A percentile compares a stretch with the other conserved stretches of the same genome.
Evolutionary conservation across 2,329 filamentous ascomycete species (phyloP).

Genomic region (Trichoderma koningiopsis): DNA sequence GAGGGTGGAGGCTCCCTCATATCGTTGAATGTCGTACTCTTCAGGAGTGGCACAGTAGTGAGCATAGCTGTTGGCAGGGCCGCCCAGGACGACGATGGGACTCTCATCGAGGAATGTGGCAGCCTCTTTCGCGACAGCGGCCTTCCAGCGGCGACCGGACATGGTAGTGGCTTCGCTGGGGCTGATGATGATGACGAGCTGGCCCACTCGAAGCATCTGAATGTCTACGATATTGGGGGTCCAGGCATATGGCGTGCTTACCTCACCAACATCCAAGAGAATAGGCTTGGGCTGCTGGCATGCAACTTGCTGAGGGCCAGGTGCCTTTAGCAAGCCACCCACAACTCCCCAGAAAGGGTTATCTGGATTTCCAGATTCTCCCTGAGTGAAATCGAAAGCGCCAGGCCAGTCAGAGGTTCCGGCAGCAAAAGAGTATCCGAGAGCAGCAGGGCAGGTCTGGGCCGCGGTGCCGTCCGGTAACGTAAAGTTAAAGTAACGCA

Average conservation of each 20-base stretch:
- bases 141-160: conserved; percentile 84
- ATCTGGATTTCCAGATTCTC: conserved; percentile 68
- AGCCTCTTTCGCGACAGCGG: conserved; percentile 61
- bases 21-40: conserved; percentile 82
- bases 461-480: conserved; percentile 72
- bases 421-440: conserved; percentile 91
- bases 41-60: conserved; percentile 80
- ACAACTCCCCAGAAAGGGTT: conserved; percentile 82
- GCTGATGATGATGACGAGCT: conserved; percentile 79
- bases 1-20: conserved; percentile 92
- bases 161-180: conserved; percentile 91
- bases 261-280: conserved; percentile 83
- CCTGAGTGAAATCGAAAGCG: conserved; percentile 91
- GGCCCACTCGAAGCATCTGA: conserved; percentile 80
- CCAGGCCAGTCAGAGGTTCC: conserved; percentile 92
- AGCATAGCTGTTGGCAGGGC: conserved; percentile 87
- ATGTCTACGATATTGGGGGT: conserved; percentile 89
- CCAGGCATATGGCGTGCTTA: conserved; percentile 80
- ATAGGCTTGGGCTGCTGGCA: conserved; percentile 86
- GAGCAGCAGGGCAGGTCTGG: conserved; percentile 78
- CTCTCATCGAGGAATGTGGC: conserved; percentile 51
- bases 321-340: conserved; percentile 69
- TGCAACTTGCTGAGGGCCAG: conserved; percentile 66
- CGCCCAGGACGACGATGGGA: conserved; percentile 80
- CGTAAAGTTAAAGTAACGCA: conserved; percentile 72